Evolutionary conservation across 1,284 basidiomycete genomes (phyloP), one percentile per base, ranked within the genome.

Genomic region (Trichosporon coremiiforme): DNA sequence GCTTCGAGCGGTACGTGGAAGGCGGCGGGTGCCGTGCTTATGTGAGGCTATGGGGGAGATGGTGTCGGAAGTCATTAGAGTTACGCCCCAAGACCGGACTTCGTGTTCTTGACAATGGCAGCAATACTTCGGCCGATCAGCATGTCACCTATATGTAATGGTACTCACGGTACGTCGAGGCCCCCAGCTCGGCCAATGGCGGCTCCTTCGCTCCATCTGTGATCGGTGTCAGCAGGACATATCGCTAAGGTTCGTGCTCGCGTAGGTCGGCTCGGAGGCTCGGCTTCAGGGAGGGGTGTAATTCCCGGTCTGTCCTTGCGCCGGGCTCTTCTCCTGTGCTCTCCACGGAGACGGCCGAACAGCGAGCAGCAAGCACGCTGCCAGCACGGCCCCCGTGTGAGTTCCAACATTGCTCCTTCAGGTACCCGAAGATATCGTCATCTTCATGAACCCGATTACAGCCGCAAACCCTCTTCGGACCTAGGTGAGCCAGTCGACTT

Each of bases 41-140:
- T 12, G 38, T 15, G 38, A 12, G 10, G 13, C 4, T 6, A 5
- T 12, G 10, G 38, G 38, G 10, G 3, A 15, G 17, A 17, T 2
- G 38, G 10, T 45, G 41, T 45, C 15, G 41, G 41, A 45, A 4
- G 41, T 45, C 41, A 57, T 35, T 17, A 12, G n/a, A 45, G 25
- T 71, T 71, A 81, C 6, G 79, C 78, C n/a, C 83, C 83, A 0
- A 84, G 74, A 64, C 83, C 83, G 25, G 73, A 77, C 76, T 84
- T 84, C n/a, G 82, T 83, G 68, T 83, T 82, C 74, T 85, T 85
- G 47, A 85, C 83, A 13, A 84, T 79, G 0, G 84, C 84, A 55
- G 84, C 76, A 69, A 85, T 83, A 0, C 83, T 84, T 71, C 72
- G 69, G 71, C 71, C 71, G 69, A 71, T 64, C 22, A 71, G 36